Evolutionary conservation across 2,329 filamentous ascomycete species (phyloP).

Genomic region (Ceratocystis harringtonii): DNA sequence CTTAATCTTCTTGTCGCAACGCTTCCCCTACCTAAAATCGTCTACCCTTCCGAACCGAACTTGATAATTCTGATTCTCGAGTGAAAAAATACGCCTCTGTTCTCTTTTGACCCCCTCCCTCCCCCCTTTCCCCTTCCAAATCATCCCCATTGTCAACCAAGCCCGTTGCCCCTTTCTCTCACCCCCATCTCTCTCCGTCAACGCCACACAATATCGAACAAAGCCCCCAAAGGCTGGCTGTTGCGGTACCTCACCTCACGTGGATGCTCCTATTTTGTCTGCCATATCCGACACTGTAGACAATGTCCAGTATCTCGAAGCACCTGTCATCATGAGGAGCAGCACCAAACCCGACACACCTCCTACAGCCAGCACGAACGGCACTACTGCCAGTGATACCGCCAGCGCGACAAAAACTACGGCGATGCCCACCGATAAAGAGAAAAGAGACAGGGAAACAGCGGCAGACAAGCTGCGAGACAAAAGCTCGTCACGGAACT

Average conservation of each 20-base stretch:
- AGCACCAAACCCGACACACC: conserved; percentile 8
- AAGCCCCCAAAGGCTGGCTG: not conserved
- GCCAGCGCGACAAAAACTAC: conserved; percentile 1
- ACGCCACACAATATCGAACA: not conserved
- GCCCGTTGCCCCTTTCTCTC: not conserved
- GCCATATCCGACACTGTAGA: not conserved
- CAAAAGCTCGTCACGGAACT: conserved; percentile 3
- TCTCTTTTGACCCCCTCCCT: not conserved
- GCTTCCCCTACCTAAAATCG: not conserved
- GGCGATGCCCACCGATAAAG: not conserved
- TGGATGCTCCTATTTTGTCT: not conserved
- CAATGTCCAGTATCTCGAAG: conserved; percentile 8
- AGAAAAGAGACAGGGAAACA: not conserved
- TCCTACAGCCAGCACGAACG: not conserved
- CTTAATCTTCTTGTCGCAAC: not conserved
- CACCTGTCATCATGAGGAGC: conserved; percentile 11
- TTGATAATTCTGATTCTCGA: not conserved
- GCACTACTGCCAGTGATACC: not conserved
- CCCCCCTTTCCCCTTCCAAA: not conserved
- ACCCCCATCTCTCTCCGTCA: not conserved
- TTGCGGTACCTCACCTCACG: not conserved
- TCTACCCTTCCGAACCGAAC: not conserved
- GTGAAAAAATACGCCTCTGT: not conserved
- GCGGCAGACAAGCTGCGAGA: not conserved
- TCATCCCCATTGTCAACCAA: not conserved